Percentiles rank a stretch among this genome's conserved stretches.
Evolutionary conservation across 768 basidiomycete genomes (phyloP).

Genomic region (Serendipita sp.): DNA sequence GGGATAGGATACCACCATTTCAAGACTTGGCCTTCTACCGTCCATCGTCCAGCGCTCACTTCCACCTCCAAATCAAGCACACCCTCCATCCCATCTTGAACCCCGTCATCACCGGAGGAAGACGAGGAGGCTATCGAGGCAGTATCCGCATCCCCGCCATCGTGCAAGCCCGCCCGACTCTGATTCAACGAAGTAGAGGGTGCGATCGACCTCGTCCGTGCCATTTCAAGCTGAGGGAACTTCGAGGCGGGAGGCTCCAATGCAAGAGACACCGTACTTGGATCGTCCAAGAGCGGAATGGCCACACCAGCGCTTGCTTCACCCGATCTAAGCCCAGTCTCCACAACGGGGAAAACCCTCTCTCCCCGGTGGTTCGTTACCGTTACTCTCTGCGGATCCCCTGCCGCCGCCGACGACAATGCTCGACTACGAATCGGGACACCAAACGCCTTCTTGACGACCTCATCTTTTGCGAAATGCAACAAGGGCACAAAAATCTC

Average conservation of each 20-base stretch:
- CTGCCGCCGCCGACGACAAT: not conserved
- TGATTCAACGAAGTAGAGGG: not conserved
- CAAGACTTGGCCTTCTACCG: slow-evolving; percentile 34
- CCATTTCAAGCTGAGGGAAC: not conserved
- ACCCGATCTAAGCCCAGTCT: no score
- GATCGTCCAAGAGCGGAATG: not conserved
- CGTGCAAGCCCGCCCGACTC: not conserved
- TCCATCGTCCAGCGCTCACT: slow-evolving; percentile 33
- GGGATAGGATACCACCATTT: slow-evolving; percentile 34
- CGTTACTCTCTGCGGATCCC: not conserved
- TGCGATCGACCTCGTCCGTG: not conserved
- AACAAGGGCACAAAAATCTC: slow-evolving; percentile 86
- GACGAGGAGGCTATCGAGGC: not conserved
- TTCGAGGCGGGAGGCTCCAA: not conserved
- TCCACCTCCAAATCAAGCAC: slow-evolving; percentile 28
- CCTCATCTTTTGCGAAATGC: slow-evolving; percentile 51
- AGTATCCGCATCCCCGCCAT: not conserved
- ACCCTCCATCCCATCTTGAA: not conserved
- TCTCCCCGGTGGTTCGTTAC: no score
- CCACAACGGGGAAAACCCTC: no score
- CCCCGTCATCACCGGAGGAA: not conserved
- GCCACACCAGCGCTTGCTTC: not conserved
- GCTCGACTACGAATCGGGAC: not conserved
- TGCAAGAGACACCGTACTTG: not conserved
- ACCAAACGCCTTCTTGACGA: not conserved